Base-by-base conservation (phyloP, 1,139 yeast species). In the Hansenula lynferdii region DNA sequence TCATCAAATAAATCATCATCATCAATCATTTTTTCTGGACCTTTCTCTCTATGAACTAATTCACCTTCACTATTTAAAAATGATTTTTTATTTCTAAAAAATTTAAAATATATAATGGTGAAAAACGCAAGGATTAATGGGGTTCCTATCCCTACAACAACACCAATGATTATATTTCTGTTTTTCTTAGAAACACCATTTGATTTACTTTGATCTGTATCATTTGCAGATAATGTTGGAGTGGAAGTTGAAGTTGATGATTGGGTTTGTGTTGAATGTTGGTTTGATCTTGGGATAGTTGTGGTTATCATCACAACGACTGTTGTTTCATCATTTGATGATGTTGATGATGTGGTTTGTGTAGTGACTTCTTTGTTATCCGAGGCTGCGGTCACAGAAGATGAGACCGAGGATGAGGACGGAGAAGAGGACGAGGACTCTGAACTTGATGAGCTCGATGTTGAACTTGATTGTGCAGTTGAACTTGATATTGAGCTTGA, bases 111-210 rank as follows among this genome's bases (percentile, higher is more conserved):
- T 1, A 47, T 24, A 7, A 53, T 20, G n/a, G 47, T 31, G 0
- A 46, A 30, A 0, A 55, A 20, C 0, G 45, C 42, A 3, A 53
- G 31, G 3, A 65, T 16, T 6, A 64, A 10, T 8, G 70, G 70
- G 3, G 62, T 51, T 32, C 69, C 68, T 26, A 65, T 47, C 15
- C 70, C 70, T 4, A 65, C 70, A 15, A 67, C 70, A 38, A 72
- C 69, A 30, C 80, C 80, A 34, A 72, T 65, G n/a, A 71, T 69
- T 23, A 72, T 64, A 39, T 64, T 64, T 39, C 65, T 64, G 41
- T 67, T 58, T 35, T 69, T 66, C n/a, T 54, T 50, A 1, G 75
- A 64, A 3, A 72, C n/a, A n/a, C n/a, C 71, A 6, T 54, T 38
- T 9, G 35, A 11, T 1, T 36, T 5, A 15, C 41, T 35, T 11